Conservation (phyloP, 192 early-diverging fungal genomes). For the Coemansia sp. region DNA sequence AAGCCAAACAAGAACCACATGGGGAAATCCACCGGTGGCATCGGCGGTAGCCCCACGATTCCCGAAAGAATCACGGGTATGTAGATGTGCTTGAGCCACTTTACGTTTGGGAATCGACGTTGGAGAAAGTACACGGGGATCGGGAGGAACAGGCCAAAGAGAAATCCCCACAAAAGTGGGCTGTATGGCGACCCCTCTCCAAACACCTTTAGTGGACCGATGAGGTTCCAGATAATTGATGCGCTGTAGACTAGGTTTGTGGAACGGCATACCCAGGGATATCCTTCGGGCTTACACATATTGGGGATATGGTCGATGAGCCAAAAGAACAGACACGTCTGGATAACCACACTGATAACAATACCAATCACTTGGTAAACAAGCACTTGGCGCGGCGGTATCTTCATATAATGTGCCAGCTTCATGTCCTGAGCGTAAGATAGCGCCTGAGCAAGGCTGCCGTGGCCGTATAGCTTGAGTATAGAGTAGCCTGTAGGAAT, state of each 20-base stretch:
- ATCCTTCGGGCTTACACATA: conserved; percentile 57
- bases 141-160: conserved; percentile 68
- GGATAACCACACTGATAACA: conserved; percentile 61
- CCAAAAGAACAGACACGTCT: conserved; percentile 63
- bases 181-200: conserved; percentile 59
- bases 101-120: conserved; percentile 56
- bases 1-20: conserved; percentile 59
- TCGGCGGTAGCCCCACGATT: conserved; percentile 60
- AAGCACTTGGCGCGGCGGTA: conserved; percentile 78
- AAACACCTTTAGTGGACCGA: conserved; percentile 69
- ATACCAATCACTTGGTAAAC: conserved; percentile 70
- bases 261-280: conserved; percentile 66
- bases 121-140: conserved; percentile 66
- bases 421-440: conserved; percentile 69
- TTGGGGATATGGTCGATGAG: conserved; percentile 57
- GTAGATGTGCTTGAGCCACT: conserved; percentile 67
- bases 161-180: conserved; percentile 52
- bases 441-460: conserved; percentile 69
- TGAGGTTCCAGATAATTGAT: conserved; percentile 76
- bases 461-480: conserved; percentile 83
- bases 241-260: conserved; percentile 62
- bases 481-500: conserved; percentile 74
- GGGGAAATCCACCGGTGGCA: conserved; percentile 51
- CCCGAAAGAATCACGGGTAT: conserved; percentile 67
- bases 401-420: conserved; percentile 78